phyloP scores from a whole-genome alignment of 2,329 filamentous ascomycete species.

The Aureobasidium sp. region DNA sequence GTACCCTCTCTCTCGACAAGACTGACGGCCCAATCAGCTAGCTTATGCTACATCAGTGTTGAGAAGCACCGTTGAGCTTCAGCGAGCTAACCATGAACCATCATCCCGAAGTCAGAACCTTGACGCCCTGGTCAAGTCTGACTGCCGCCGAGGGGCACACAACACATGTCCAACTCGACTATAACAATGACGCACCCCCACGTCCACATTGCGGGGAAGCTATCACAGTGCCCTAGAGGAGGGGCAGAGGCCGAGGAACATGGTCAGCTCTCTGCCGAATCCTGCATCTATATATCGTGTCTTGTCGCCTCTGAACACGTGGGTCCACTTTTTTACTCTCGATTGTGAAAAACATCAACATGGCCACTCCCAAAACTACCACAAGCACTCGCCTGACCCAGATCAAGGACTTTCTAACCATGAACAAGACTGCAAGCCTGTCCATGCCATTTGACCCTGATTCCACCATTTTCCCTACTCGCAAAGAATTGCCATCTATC shows the following conservation, averaged over 20 bases:
- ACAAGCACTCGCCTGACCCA: slow-evolving; percentile 35
- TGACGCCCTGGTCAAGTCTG: too few relatives aligned
- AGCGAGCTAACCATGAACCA: too few relatives aligned
- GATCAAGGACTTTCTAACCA: slow-evolving; percentile 39
- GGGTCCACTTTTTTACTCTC: neutral
- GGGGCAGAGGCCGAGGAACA: slow-evolving; percentile 12
- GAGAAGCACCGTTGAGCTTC: too few relatives aligned
- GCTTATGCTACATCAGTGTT: too few relatives aligned
- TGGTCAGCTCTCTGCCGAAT: neutral
- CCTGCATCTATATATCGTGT: neutral
- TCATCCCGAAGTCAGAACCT: too few relatives aligned
- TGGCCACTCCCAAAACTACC: slow-evolving; percentile 31
- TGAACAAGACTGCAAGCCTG: slow-evolving; percentile 38
- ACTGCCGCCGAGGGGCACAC: neutral
- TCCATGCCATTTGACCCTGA: slow-evolving; percentile 50
- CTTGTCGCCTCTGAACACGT: neutral
- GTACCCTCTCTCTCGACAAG: too few relatives aligned
- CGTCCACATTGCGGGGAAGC: slow-evolving; percentile 9
- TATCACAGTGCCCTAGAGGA: neutral
- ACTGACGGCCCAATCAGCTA: too few relatives aligned
- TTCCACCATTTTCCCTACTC: slow-evolving; percentile 45
- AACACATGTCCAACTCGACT: neutral
- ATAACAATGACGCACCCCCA: slow-evolving; percentile 11
- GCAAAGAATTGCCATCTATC: slow-evolving; percentile 47
- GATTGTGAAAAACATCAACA: slow-evolving; percentile 17